Conservation (phyloP, 2,329 filamentous ascomycete genomes). For the Acephala macrosclerotiorum region DNA sequence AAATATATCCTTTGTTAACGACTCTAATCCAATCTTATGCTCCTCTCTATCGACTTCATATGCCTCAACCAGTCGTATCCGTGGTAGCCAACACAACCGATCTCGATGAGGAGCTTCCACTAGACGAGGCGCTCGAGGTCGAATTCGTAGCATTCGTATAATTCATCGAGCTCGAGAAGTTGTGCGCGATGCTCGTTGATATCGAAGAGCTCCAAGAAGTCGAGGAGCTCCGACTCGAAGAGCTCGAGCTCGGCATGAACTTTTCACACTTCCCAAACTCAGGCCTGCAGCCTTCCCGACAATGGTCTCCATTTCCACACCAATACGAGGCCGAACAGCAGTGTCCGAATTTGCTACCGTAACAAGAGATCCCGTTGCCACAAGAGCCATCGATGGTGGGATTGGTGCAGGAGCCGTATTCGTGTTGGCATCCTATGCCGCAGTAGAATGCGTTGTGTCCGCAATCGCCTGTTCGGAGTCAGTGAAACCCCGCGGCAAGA, state of each 20-base stretch:
- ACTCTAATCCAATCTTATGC: too few relatives aligned
- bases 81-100: neutral
- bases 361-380: slow-evolving; percentile 18
- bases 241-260: neutral
- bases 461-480: neutral
- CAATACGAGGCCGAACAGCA: slow-evolving; percentile 17
- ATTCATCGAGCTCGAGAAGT: neutral
- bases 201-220: slow-evolving; percentile 4
- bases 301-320: slow-evolving; percentile 16
- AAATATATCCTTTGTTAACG: too few relatives aligned
- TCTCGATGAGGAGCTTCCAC: neutral
- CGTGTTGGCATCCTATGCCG: neutral
- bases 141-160: slow-evolving; percentile 3
- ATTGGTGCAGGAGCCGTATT: slow-evolving; percentile 10
- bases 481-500: neutral
- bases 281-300: slow-evolving; percentile 14
- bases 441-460: slow-evolving; percentile 2
- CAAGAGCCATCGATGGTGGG: slow-evolving; percentile 18
- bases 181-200: neutral
- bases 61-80: neutral
- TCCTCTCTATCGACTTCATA: too few relatives aligned
- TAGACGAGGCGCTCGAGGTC: neutral
- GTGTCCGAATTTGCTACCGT: slow-evolving; percentile 3
- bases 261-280: slow-evolving; percentile 11
- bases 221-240: neutral